Evolutionary conservation across 2,329 filamentous ascomycete genomes (phyloP).

Genomic region (Botrytis galanthina): DNA sequence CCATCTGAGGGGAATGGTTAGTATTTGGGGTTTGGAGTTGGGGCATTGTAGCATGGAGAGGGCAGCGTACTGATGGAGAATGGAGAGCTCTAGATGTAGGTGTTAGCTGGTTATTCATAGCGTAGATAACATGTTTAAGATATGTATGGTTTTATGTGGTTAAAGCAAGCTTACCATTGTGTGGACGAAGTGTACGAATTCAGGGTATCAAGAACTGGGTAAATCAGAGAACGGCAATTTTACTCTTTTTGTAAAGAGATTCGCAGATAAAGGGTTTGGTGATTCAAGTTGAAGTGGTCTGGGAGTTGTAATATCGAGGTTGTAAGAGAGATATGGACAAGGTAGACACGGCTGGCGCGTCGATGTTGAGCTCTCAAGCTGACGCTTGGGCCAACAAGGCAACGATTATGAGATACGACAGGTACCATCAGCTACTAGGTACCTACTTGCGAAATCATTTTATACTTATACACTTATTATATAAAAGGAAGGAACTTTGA

Average conservation of each 20-base stretch:
- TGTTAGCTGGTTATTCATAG: slow-evolving; percentile 37
- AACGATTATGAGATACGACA: slow-evolving; percentile 24
- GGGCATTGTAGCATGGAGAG: slow-evolving; percentile 11
- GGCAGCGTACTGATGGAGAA: slow-evolving; percentile 82
- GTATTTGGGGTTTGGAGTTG: slow-evolving; percentile 1
- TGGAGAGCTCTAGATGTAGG: slow-evolving; percentile 68
- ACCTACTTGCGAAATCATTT: not conserved
- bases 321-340: slow-evolving; percentile 28
- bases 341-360: slow-evolving; percentile 39
- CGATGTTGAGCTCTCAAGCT: slow-evolving; percentile 31
- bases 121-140: not conserved
- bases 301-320: slow-evolving; percentile 12
- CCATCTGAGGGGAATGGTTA: slow-evolving; percentile 53
- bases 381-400: slow-evolving; percentile 35
- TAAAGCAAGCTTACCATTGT: slow-evolving; percentile 34
- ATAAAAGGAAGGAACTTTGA: not conserved
- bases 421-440: not conserved
- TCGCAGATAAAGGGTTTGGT: not conserved
- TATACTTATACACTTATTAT: too few relatives aligned
- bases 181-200: slow-evolving; percentile 20
- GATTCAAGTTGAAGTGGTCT: slow-evolving; percentile 24
- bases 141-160: not conserved
- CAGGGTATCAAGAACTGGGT: slow-evolving; percentile 10
- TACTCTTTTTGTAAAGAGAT: not conserved
- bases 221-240: not conserved